Percentiles rank a stretch among this genome's conserved stretches.
These are phyloP conservation scores for Penicillium cosmopolitanum DNA, from an alignment of 495 filamentous ascomycete genomes.

Conservation along the genomic window DNA sequence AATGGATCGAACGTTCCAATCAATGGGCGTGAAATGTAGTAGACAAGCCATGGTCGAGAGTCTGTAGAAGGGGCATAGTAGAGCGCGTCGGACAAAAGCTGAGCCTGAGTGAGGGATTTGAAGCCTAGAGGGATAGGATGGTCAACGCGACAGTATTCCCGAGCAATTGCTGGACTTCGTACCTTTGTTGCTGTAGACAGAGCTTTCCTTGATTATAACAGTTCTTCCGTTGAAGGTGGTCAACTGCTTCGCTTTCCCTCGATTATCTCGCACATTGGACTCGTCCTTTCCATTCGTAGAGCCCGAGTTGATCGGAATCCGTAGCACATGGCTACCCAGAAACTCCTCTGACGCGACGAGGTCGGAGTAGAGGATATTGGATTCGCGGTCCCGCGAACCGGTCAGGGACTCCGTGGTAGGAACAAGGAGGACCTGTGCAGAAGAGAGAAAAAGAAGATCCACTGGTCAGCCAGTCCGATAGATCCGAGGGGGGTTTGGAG, in stretches of 20 bases:
- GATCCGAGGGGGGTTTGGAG: conserved; percentile 14
- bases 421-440: conserved; percentile 77
- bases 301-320: conserved; percentile 67
- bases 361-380: conserved; percentile 74
- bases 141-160: conserved; percentile 21
- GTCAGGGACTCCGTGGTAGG: conserved; percentile 90
- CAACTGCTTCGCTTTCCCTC: conserved; percentile 91
- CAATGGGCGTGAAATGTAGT: conserved; percentile 94
- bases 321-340: conserved; percentile 93
- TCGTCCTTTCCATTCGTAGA: conserved; percentile 63
- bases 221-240: conserved; percentile 91
- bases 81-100: conserved; percentile 81
- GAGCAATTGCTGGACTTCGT: conserved; percentile 16
- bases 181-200: conserved; percentile 97
- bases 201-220: conserved; percentile 91
- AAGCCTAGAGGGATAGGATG: conserved; percentile 63
- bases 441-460: conserved; percentile 13
- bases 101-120: conserved; percentile 87
- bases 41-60: conserved; percentile 89
- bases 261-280: conserved; percentile 80
- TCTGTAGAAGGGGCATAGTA: conserved; percentile 85
- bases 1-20: conserved; percentile 80
- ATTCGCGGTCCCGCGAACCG: conserved; percentile 86
- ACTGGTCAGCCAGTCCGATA: conserved; percentile 23
- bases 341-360: conserved; percentile 90